Evolutionary conservation across 257 asterid genomes (phyloP).

Genomic region (Nicotiana knightiana): DNA sequence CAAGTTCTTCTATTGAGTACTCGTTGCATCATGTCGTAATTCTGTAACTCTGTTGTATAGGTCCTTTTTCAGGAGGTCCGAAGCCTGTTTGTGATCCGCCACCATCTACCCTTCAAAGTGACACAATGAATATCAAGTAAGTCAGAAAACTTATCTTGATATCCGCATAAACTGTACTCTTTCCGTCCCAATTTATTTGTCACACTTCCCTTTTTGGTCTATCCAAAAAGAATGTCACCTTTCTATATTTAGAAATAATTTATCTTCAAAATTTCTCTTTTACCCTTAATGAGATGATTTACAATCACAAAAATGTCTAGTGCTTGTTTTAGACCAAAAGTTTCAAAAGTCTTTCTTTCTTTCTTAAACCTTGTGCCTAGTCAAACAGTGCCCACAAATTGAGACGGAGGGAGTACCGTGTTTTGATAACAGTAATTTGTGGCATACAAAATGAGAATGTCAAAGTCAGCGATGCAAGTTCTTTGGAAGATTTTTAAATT

Average conservation of each 20-base stretch:
- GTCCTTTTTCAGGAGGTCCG: not conserved
- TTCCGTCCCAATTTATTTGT: too few relatives aligned
- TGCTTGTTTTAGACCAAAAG: too few relatives aligned
- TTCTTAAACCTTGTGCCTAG: too few relatives aligned
- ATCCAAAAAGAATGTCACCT: too few relatives aligned
- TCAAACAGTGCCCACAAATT: too few relatives aligned
- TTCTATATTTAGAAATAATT: too few relatives aligned
- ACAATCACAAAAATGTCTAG: too few relatives aligned
- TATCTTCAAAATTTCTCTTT: too few relatives aligned
- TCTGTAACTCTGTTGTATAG: not conserved
- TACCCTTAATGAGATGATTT: too few relatives aligned
- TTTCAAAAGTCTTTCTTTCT: too few relatives aligned
- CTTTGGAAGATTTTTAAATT: not conserved
- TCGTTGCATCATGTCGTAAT: not conserved
- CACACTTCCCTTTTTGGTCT: too few relatives aligned
- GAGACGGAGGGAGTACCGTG: not conserved
- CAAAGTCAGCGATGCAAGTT: not conserved
- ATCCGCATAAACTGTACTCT: not conserved
- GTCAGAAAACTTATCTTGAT: not conserved
- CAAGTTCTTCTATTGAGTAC: not conserved
- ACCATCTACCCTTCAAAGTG: not conserved
- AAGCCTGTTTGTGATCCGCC: conserved; percentile 1
- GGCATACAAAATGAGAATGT: not conserved
- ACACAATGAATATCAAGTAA: conserved; percentile 4
- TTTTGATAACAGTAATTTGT: not conserved